Percentiles rank a stretch among this genome's conserved stretches.
These are phyloP conservation scores for Boletus smithii DNA, from an alignment of 1,284 basidiomycete genomes.

Conservation along the genomic window DNA sequence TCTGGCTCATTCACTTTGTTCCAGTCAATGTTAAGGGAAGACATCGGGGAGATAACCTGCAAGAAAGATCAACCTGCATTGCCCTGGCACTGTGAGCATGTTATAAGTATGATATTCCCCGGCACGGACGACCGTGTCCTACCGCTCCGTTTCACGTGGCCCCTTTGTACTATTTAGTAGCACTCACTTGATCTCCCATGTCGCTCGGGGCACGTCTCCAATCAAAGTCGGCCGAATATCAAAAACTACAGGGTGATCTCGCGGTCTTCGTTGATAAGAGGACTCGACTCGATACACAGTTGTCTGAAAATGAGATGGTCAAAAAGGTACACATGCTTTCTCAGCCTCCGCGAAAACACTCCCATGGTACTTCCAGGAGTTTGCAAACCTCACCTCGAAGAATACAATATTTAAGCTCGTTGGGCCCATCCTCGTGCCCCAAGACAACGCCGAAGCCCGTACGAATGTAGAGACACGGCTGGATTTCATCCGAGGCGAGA, in stretches of 20 bases:
- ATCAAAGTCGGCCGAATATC: constrained; percentile 65
- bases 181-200: constrained; percentile 26
- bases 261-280: constrained; percentile 71
- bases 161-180: constrained; percentile 11
- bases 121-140: constrained; percentile 12
- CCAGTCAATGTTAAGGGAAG: constrained; percentile 60
- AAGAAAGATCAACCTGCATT: neutral
- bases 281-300: constrained; percentile 83
- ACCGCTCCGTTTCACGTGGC: constrained; percentile 15
- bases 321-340: constrained; percentile 62
- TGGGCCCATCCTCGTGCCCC: constrained; percentile 87
- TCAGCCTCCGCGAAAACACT: neutral
- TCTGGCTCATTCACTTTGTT: constrained; percentile 61
- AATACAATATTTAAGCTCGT: constrained; percentile 92
- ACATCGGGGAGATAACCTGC: constrained; percentile 29
- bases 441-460: constrained; percentile 87
- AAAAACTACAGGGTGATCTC: constrained; percentile 77
- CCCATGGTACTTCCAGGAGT: constrained; percentile 59
- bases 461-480: constrained; percentile 88
- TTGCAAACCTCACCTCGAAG: constrained; percentile 67
- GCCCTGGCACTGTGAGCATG: neutral
- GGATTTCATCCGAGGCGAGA: constrained; percentile 87
- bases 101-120: neutral
- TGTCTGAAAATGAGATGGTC: constrained; percentile 90
- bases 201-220: constrained; percentile 60